Evolutionary conservation across 768 basidiomycete species (phyloP).

Genomic region (Strobilomyces echinocephalus): DNA sequence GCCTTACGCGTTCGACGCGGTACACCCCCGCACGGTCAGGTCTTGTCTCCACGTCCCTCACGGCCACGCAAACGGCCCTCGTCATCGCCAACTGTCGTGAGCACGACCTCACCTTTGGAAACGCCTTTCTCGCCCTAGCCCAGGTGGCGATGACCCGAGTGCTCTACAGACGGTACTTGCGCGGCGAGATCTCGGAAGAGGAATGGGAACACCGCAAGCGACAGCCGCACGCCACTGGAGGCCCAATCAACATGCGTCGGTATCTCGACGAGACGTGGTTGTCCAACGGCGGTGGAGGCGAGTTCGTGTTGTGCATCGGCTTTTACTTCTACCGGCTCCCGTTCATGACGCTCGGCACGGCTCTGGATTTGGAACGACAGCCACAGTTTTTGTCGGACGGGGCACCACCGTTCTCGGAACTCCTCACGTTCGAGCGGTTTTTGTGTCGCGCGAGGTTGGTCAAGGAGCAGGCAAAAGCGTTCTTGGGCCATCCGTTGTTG

Average conservation of each 20-base stretch:
- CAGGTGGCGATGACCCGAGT: conserved; percentile 34
- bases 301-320: conserved; percentile 42
- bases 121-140: conserved; percentile 41
- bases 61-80: conserved; percentile 25
- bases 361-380: not conserved
- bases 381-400: not conserved
- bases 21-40: conserved; percentile 37
- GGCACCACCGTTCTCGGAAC: too few species aligned
- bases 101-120: conserved; percentile 46
- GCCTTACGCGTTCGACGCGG: conserved; percentile 32
- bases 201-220: conserved; percentile 51
- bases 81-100: conserved; percentile 39
- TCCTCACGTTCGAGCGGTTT: conserved; percentile 45
- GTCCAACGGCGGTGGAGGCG: conserved; percentile 13
- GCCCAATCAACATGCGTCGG: conserved; percentile 49
- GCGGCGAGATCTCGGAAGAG: conserved; percentile 42
- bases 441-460: conserved; percentile 37
- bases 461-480: conserved; percentile 32
- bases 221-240: conserved; percentile 45
- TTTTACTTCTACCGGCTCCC: conserved; percentile 39
- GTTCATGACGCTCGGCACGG: conserved; percentile 40
- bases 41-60: conserved; percentile 19
- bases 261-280: conserved; percentile 47
- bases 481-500: conserved; percentile 43
- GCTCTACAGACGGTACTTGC: conserved; percentile 42